phyloP scores from a whole-genome alignment of 768 basidiomycete genomes.

The Lactarius pseudohatsudake region DNA sequence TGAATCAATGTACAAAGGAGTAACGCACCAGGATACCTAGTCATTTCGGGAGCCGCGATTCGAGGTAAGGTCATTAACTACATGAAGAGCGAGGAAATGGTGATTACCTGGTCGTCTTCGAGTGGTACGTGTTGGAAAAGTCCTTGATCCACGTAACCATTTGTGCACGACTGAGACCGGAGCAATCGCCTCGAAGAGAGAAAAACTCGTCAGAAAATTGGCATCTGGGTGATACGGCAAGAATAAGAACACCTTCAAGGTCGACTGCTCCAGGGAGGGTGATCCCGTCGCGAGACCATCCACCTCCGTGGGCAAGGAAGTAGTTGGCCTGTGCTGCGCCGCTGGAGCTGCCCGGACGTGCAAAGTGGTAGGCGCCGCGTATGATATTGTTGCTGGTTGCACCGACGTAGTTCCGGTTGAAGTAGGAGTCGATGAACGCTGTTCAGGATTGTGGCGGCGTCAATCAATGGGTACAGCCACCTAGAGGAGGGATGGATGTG shows the following conservation, averaged over 20 bases:
- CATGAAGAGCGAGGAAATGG: not conserved
- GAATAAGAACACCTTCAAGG: slow-evolving; percentile 6
- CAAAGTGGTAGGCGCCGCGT: slow-evolving; percentile 62
- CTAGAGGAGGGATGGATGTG: too few relatives aligned
- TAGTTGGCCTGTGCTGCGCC: slow-evolving; percentile 60
- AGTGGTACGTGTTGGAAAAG: slow-evolving; percentile 56
- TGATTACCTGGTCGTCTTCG: slow-evolving; percentile 46
- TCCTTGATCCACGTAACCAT: slow-evolving; percentile 65
- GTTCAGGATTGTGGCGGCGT: too few relatives aligned
- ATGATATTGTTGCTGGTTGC: slow-evolving; percentile 57
- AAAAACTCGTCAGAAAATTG: not conserved
- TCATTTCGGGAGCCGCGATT: slow-evolving; percentile 28
- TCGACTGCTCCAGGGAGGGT: slow-evolving; percentile 7
- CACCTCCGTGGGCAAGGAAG: slow-evolving; percentile 48
- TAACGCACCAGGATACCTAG: slow-evolving; percentile 42
- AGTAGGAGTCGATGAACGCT: too few relatives aligned
- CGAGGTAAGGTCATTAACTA: too few relatives aligned
- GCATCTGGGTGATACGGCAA: too few relatives aligned
- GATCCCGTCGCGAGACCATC: slow-evolving; percentile 10
- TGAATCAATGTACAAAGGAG: not conserved
- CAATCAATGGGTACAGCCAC: too few relatives aligned
- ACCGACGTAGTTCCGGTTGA: slow-evolving; percentile 46
- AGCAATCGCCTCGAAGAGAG: slow-evolving; percentile 49
- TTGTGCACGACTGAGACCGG: slow-evolving; percentile 47
- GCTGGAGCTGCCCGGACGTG: slow-evolving; percentile 50